These are phyloP conservation scores for Debaryomyces robertsiae DNA, from an alignment of 1,139 yeast genomes.

Conservation along the genomic window DNA sequence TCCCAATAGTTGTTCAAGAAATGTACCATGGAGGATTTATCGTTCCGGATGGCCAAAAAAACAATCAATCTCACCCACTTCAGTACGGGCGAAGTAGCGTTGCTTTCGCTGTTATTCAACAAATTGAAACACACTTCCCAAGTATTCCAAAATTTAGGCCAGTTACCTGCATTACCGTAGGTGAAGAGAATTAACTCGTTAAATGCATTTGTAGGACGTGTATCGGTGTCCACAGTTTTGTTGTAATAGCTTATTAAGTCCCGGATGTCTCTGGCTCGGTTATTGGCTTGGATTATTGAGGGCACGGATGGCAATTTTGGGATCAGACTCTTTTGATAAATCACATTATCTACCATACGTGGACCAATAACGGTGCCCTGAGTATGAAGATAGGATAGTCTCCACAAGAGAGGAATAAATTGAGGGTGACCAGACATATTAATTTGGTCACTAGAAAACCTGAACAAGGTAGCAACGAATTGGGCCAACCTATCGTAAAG, in stretches of 20 bases:
- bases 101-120: constrained; percentile 13
- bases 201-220: constrained; percentile 20
- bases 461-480: constrained; percentile 30
- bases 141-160: constrained; percentile 45
- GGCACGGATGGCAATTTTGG: constrained; percentile 14
- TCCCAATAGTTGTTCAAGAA: constrained; percentile 39
- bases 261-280: constrained; percentile 34
- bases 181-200: constrained; percentile 39
- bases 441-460: constrained; percentile 29
- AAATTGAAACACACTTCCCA: constrained; percentile 33
- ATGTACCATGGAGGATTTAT: constrained; percentile 29
- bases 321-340: constrained; percentile 20
- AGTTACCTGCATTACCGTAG: constrained; percentile 43
- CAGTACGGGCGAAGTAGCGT: constrained; percentile 10
- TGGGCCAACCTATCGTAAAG: constrained; percentile 27
- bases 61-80: constrained; percentile 41
- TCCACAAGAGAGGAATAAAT: constrained; percentile 41
- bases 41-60: constrained; percentile 35
- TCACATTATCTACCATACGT: constrained; percentile 26
- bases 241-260: constrained; percentile 29
- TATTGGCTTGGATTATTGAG: constrained; percentile 25
- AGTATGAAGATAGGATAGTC: constrained; percentile 25
- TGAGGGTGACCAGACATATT: constrained; percentile 29
- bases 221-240: constrained; percentile 12
- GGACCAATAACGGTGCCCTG: constrained; percentile 26